phyloP scores from a whole-genome alignment of 2,329 filamentous ascomycete genomes.

The Beauveria rudraprayagi region DNA sequence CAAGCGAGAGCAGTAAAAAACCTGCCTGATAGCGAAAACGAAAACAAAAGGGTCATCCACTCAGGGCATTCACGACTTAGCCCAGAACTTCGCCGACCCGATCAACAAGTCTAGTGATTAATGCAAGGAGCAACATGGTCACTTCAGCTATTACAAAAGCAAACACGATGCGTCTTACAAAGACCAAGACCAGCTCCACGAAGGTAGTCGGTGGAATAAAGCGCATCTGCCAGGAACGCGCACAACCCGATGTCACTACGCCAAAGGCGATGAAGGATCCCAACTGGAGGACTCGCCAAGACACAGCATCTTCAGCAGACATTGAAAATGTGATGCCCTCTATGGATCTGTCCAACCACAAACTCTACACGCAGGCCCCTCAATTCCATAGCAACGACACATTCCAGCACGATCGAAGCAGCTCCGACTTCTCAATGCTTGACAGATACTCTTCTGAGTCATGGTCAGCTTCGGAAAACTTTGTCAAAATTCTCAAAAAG shows the following conservation, averaged over 20 bases:
- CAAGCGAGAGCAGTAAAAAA: not conserved
- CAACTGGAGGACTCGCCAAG: constrained; percentile 25
- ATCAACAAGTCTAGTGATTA: not conserved
- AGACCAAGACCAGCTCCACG: not conserved
- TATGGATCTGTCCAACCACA: not conserved
- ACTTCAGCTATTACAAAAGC: not conserved
- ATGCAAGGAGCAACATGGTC: not conserved
- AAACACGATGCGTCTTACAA: not conserved
- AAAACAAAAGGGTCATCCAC: not conserved
- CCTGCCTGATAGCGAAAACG: not conserved
- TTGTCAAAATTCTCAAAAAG: constrained; percentile 1
- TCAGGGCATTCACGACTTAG: not conserved
- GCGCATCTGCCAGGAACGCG: constrained; percentile 9
- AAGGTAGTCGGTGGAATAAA: not conserved
- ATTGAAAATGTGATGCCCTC: not conserved
- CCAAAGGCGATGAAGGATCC: constrained; percentile 28
- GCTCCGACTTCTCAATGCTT: not conserved
- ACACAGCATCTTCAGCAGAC: not conserved
- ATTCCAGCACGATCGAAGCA: not conserved
- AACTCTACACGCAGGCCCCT: not conserved
- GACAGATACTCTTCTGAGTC: not conserved
- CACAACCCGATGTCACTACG: constrained; percentile 19
- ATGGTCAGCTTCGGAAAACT: not conserved
- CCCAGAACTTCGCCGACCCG: not conserved
- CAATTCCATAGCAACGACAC: not conserved